Conservation (phyloP, 2,329 filamentous ascomycete genomes). For the Penicillium expansum region DNA sequence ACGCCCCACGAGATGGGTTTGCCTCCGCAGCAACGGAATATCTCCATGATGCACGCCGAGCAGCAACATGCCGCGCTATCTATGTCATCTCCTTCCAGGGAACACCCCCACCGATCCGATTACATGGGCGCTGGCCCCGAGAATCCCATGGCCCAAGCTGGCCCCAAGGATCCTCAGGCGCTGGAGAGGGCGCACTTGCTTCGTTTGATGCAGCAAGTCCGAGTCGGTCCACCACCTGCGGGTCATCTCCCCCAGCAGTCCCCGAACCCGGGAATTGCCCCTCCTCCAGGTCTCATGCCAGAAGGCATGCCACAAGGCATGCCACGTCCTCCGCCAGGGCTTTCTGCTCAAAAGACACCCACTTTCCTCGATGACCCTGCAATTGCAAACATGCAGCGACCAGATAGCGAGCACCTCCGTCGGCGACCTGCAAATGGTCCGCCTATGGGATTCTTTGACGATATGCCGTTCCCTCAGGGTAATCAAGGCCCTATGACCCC, state of each 20-base stretch:
- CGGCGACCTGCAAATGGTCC: conserved; percentile 40
- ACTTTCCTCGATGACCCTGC: conserved; percentile 45
- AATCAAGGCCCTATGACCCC: conserved; percentile 37
- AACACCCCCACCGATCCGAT: conserved; percentile 32
- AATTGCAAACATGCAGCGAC: conserved; percentile 43
- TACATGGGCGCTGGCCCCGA: conserved; percentile 32
- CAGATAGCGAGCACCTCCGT: conserved; percentile 38
- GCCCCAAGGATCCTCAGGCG: conserved; percentile 42
- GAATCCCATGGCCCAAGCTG: conserved; percentile 29
- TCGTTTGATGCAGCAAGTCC: conserved; percentile 70
- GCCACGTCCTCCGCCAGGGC: conserved; percentile 34
- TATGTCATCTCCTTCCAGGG: conserved; percentile 34
- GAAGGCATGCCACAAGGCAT: conserved; percentile 38
- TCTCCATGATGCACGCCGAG: conserved; percentile 32
- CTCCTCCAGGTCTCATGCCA: conserved; percentile 37
- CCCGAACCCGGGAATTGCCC: conserved; percentile 29
- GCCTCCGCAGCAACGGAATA: conserved; percentile 30
- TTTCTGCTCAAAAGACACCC: conserved; percentile 36
- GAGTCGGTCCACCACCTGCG: conserved; percentile 31
- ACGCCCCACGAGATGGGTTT: conserved; percentile 44
- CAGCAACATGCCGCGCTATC: conserved; percentile 24
- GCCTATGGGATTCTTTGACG: conserved; percentile 43
- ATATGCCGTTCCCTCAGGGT: conserved; percentile 38
- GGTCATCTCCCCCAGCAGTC: conserved; percentile 30
- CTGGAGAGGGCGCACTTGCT: conserved; percentile 81